These are phyloP conservation scores for Candida tibetensis DNA, from an alignment of 805 yeast genomes.

Conservation along the genomic window DNA sequence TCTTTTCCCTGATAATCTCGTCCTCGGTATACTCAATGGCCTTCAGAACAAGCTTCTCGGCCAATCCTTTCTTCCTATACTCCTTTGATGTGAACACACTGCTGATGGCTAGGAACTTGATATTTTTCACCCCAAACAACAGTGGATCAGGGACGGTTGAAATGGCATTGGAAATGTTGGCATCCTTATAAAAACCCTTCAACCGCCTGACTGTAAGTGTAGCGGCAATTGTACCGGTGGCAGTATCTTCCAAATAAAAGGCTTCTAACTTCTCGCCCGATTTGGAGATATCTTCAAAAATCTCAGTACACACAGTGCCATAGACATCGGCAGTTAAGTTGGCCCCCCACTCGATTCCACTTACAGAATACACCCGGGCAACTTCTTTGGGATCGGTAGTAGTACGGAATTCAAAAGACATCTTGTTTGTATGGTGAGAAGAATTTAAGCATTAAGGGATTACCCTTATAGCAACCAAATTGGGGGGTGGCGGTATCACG, in stretches of 20 bases:
- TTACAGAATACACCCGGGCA: constrained; percentile 17
- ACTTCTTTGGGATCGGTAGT: constrained; percentile 25
- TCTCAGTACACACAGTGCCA: constrained; percentile 17
- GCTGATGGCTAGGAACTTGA: constrained; percentile 24
- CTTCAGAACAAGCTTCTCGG: constrained; percentile 20
- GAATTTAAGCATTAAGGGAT: too few species aligned
- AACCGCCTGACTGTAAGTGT: constrained; percentile 20
- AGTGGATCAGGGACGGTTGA: constrained; percentile 30
- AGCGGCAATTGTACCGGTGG: constrained; percentile 21
- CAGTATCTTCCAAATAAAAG: constrained; percentile 25
- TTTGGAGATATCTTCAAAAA: constrained; percentile 7
- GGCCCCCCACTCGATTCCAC: constrained; percentile 27
- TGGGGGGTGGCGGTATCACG: too few species aligned
- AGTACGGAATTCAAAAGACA: constrained; percentile 13
- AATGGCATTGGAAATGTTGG: constrained; percentile 22
- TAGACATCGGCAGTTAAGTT: constrained; percentile 19
- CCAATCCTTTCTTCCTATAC: constrained; percentile 30
- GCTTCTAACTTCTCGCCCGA: constrained; percentile 21
- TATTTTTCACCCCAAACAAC: constrained; percentile 31
- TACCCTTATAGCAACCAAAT: too few species aligned
- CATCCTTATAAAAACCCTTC: constrained; percentile 29
- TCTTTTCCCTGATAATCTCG: constrained; percentile 24
- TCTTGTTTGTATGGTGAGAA: too few species aligned
- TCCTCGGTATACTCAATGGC: constrained; percentile 33
- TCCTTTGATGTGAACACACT: constrained; percentile 26